phyloP scores from a whole-genome alignment of 2,329 filamentous ascomycete genomes.

The Incumbomyces delicatus region DNA sequence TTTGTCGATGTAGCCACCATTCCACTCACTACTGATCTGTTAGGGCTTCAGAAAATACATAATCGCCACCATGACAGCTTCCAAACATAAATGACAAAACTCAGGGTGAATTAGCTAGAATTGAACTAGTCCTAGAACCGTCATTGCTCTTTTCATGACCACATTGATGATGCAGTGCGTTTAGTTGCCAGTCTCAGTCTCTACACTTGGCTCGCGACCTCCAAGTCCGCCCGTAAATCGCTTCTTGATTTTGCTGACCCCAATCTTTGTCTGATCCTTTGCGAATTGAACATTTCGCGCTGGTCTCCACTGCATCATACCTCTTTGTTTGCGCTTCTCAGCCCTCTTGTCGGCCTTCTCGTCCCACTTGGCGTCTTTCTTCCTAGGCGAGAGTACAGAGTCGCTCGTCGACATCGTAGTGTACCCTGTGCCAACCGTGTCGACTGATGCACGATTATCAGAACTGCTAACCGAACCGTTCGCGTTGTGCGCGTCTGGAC shows the following conservation, averaged over 20 bases:
- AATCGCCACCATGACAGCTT: too few relatives aligned
- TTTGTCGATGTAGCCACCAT: too few relatives aligned
- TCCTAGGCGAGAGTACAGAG: constrained; percentile 11
- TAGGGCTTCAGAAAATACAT: too few relatives aligned
- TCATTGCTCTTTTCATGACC: too few relatives aligned
- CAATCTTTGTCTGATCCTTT: constrained; percentile 76
- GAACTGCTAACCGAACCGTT: constrained; percentile 23
- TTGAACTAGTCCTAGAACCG: too few relatives aligned
- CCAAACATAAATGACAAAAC: too few relatives aligned
- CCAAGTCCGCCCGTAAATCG: constrained; percentile 61
- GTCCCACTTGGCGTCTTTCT: constrained; percentile 19
- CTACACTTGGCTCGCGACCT: constrained; percentile 77
- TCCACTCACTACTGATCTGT: too few relatives aligned
- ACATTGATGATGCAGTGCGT: neutral
- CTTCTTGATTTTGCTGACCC: constrained; percentile 63
- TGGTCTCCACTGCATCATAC: constrained; percentile 91
- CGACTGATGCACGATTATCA: constrained; percentile 27
- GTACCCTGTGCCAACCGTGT: constrained; percentile 30
- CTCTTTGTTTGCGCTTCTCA: constrained; percentile 75
- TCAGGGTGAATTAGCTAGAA: too few relatives aligned
- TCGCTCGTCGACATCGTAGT: constrained; percentile 17
- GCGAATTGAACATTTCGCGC: constrained; percentile 78
- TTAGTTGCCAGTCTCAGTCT: constrained; percentile 51
- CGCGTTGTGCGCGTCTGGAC: constrained; percentile 23
- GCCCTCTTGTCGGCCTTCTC: constrained; percentile 33